Base-by-base conservation (phyloP, 1,284 basidiomycete species). In the Ustilago crameri region DNA sequence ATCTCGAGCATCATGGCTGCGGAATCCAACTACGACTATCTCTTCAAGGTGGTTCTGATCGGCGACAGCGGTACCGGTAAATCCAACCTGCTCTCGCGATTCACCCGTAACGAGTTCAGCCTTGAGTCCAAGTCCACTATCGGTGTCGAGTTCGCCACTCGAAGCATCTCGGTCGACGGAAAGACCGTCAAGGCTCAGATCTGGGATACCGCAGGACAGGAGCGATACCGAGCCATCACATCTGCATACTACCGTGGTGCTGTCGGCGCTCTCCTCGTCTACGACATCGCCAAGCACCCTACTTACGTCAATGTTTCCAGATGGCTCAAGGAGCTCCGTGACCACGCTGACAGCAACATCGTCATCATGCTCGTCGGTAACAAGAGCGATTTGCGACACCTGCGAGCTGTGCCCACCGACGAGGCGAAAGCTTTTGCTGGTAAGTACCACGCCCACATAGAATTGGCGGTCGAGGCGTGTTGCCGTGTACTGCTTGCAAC, bases 151-250 rank as follows among this genome's bases (percentile, higher is more conserved):
- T 98, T 99, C 83, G 95, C 95, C 9, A 98, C 95, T 48, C 89
- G 96, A 81, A 93, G 93, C 48, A 93, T 95, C 84, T 91, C 89
- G 73, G 93, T 98, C 17, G 95, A 98, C 84, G 89, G 90, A 43
- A 99, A 99, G 90, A 96, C 91, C 5, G 89, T 99, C 80, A 98
- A 98, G 86, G 95, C 95, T 27, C 95, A 99, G 86, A 98, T 99
- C 80, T 99, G 95, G 95, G 96, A 99, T 86, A 69, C 71, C 92
- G 95, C 96, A 82, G 95, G 96, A 40, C 95, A 98, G 86, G 95
- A 98, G 86, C 91, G 95, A 79, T 98, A 98, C 87, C 91, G 95
- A 67, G 95, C 96, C 62, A 99, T 99, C 85, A 98, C 95, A 51
- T 95, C 95, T 78, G 80, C 80, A 35, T 98, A 98, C 87, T 98